Percentiles rank a stretch among this genome's conserved stretches.
Conservation (phyloP, 257 asterid genomes). For the Solanum chilense region DNA sequence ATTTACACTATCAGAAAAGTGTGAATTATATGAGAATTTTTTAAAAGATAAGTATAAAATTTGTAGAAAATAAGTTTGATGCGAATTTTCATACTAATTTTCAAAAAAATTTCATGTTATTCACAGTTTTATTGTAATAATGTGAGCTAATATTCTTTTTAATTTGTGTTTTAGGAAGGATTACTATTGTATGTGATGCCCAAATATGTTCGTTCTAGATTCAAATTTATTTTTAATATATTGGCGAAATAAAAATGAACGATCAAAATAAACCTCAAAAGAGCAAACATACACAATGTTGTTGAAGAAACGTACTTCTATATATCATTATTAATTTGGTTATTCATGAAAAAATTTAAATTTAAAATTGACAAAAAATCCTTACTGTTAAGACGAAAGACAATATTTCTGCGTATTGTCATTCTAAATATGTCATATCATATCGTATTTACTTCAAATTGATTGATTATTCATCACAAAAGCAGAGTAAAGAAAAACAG, state of each 20-base stretch:
- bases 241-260: no score
- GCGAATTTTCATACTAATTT: no score
- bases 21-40: no score
- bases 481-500: background rate
- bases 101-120: no score
- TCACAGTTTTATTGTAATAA: no score
- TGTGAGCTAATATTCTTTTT: no score
- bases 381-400: background rate
- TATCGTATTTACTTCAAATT: background rate
- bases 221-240: background rate
- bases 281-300: background rate
- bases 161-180: background rate
- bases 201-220: background rate
- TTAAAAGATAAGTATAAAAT: rapidly evolving
- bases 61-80: rapidly evolving
- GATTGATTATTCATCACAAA: no score
- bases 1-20: no score
- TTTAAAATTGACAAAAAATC: rapidly evolving
- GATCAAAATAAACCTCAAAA: no score
- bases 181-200: background rate
- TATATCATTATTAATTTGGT: background rate
- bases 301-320: background rate
- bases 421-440: background rate
- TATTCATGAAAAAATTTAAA: background rate
- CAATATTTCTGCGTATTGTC: background rate